Percentiles rank a stretch among this genome's conserved stretches.
Conservation (phyloP, 805 yeast genomes). For the Alloascoidea hylecoeti region DNA sequence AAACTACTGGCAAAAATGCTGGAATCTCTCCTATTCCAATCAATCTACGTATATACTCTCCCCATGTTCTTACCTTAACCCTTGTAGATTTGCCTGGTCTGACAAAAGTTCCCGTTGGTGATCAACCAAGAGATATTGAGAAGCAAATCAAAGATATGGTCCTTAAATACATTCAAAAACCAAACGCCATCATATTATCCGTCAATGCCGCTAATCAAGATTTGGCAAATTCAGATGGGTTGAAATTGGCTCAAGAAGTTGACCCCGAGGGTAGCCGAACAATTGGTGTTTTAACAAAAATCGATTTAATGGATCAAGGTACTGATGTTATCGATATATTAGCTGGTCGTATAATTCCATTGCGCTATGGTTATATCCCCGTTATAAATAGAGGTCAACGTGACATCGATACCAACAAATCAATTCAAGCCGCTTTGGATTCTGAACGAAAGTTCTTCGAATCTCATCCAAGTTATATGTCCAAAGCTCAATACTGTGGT, state of each 20-base stretch:
- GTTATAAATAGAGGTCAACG: slow-evolving; percentile 81
- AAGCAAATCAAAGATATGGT: slow-evolving; percentile 70
- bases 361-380: slow-evolving; percentile 77
- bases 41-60: slow-evolving; percentile 67
- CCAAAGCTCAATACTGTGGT: slow-evolving; percentile 83
- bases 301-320: slow-evolving; percentile 80
- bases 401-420: slow-evolving; percentile 65
- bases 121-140: slow-evolving; percentile 80
- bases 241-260: slow-evolving; percentile 75
- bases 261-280: slow-evolving; percentile 81
- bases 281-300: slow-evolving; percentile 73
- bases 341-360: slow-evolving; percentile 76
- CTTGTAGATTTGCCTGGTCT: slow-evolving; percentile 78
- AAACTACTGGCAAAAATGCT: slow-evolving; percentile 43
- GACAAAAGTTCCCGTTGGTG: slow-evolving; percentile 83
- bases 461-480: slow-evolving; percentile 61
- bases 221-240: slow-evolving; percentile 74
- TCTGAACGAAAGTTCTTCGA: slow-evolving; percentile 64
- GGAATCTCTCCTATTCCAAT: slow-evolving; percentile 76
- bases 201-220: slow-evolving; percentile 78
- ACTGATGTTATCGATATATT: slow-evolving; percentile 76
- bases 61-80: slow-evolving; percentile 71
- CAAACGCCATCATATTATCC: slow-evolving; percentile 70
- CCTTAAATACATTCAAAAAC: slow-evolving; percentile 69
- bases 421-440: slow-evolving; percentile 61